phyloP scores from a whole-genome alignment of 768 basidiomycete species.

The Termitomyces sp. region DNA sequence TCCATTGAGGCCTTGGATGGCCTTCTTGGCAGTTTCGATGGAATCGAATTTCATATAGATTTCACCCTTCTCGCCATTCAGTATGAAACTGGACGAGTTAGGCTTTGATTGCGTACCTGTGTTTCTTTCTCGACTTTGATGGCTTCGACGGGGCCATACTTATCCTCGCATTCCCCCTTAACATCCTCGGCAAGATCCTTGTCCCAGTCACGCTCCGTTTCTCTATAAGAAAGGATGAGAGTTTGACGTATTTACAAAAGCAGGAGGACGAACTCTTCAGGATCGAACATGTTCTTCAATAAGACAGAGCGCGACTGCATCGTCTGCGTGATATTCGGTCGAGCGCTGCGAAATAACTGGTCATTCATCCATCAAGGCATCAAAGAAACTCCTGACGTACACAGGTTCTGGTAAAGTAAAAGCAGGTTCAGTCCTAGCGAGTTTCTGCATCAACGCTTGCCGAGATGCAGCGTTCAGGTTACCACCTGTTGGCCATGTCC shows the following conservation, averaged over 20 bases:
- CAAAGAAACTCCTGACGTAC: conserved; percentile 40
- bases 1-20: conserved; percentile 88
- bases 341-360: conserved; percentile 43
- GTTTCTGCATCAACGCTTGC: conserved; percentile 99
- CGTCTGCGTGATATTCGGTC: conserved; percentile 77
- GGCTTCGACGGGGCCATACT: conserved; percentile 83
- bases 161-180: conserved; percentile 87
- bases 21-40: conserved; percentile 77
- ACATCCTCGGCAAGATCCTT: conserved; percentile 95
- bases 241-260: conserved; percentile 1
- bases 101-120: conserved; percentile 48
- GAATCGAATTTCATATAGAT: conserved; percentile 92
- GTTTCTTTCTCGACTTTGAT: conserved; percentile 96
- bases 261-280: conserved; percentile 77
- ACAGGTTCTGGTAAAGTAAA: conserved; percentile 55
- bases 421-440: conserved; percentile 87
- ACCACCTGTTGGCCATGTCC: conserved; percentile 59
- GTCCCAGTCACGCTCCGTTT: conserved; percentile 96
- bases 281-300: conserved; percentile 94
- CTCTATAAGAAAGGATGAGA: conserved; percentile 48
- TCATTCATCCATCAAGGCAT: conserved; percentile 17
- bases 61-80: conserved; percentile 67
- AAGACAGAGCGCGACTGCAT: conserved; percentile 91
- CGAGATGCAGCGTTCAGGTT: conserved; percentile 97
- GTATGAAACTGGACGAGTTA: background rate